phyloP scores from a whole-genome alignment of 179 eudicot species.

The Dionaea muscipula region DNA sequence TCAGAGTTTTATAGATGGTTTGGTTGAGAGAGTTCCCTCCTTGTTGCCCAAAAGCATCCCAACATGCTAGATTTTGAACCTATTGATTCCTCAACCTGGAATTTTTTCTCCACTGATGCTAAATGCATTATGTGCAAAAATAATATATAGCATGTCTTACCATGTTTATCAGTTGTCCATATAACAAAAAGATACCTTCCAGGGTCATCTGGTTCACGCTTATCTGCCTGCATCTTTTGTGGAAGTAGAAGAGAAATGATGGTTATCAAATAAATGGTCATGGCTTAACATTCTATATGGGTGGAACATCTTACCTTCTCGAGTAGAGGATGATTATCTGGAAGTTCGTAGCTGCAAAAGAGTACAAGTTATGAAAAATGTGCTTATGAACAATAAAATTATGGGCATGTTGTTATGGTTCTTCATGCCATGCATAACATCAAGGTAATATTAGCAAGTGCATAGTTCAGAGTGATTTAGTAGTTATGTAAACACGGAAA shows the following conservation, averaged over 20 bases:
- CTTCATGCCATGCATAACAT: too few species aligned
- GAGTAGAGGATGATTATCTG: slow-evolving; percentile 25
- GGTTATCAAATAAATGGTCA: not conserved
- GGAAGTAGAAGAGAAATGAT: not conserved
- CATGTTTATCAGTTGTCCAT: slow-evolving; percentile 22
- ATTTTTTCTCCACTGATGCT: not conserved
- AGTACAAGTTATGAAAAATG: not conserved
- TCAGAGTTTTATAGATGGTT: not conserved
- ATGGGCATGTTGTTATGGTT: too few species aligned
- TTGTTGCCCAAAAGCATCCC: not conserved
- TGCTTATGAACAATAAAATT: not conserved
- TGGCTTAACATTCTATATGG: not conserved
- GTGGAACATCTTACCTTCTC: slow-evolving; percentile 12
- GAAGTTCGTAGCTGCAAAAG: slow-evolving; percentile 27
- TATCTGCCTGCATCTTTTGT: slow-evolving; percentile 16
- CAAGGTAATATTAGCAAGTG: too few species aligned
- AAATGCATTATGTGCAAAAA: too few species aligned
- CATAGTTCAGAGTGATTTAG: not conserved
- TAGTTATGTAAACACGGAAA: not conserved
- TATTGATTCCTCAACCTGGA: not conserved
- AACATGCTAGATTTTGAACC: not conserved
- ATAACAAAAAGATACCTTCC: slow-evolving; percentile 21
- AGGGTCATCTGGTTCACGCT: slow-evolving; percentile 18
- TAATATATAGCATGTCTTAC: too few species aligned
- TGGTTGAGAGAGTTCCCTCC: not conserved